Evolutionary conservation across 352 stramenopile genomes (phyloP).

Genomic region (Aphanomyces euteiches): DNA sequence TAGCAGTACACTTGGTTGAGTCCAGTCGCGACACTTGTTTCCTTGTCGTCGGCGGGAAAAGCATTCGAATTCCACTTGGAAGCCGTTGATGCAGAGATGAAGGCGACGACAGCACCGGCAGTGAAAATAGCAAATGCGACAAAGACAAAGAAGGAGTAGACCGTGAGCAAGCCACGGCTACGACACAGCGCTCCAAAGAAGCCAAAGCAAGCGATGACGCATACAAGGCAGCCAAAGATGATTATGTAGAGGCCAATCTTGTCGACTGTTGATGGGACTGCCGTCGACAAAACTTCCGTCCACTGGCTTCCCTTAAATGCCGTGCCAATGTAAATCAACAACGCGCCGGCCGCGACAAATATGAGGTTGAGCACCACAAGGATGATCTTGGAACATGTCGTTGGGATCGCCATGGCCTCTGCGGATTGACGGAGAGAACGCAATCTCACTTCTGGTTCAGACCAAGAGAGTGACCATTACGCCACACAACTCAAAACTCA

Average conservation of each 20-base stretch:
- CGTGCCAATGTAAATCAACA: slow-evolving; percentile 62
- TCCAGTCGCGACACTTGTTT: slow-evolving; percentile 49
- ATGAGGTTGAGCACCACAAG: slow-evolving; percentile 62
- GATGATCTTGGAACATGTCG: slow-evolving; percentile 36
- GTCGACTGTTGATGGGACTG: slow-evolving; percentile 37
- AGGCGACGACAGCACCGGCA: slow-evolving; percentile 44
- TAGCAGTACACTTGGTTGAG: slow-evolving; percentile 75
- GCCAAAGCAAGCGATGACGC: slow-evolving; percentile 54
- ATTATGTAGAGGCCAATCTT: slow-evolving; percentile 46
- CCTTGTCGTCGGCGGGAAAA: slow-evolving; percentile 52
- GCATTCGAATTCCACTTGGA: slow-evolving; percentile 46
- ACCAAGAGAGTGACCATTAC: too few relatives aligned
- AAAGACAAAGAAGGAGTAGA: slow-evolving; percentile 57
- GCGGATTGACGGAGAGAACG: not conserved
- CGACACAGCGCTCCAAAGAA: slow-evolving; percentile 55
- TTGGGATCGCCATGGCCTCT: slow-evolving; percentile 21
- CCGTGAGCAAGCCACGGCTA: slow-evolving; percentile 49
- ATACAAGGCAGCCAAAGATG: slow-evolving; percentile 50
- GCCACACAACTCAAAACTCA: too few relatives aligned
- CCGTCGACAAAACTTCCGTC: slow-evolving; percentile 66
- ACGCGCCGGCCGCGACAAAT: slow-evolving; percentile 56
- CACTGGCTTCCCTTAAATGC: slow-evolving; percentile 61
- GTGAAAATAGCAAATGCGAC: slow-evolving; percentile 61
- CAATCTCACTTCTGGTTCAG: too few relatives aligned
- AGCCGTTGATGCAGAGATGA: slow-evolving; percentile 42